A percentile compares a stretch with the other conserved stretches of the same genome.
Evolutionary conservation across 2,329 filamentous ascomycete species (phyloP).

Genomic region (Torrubiella hemipterigena): DNA sequence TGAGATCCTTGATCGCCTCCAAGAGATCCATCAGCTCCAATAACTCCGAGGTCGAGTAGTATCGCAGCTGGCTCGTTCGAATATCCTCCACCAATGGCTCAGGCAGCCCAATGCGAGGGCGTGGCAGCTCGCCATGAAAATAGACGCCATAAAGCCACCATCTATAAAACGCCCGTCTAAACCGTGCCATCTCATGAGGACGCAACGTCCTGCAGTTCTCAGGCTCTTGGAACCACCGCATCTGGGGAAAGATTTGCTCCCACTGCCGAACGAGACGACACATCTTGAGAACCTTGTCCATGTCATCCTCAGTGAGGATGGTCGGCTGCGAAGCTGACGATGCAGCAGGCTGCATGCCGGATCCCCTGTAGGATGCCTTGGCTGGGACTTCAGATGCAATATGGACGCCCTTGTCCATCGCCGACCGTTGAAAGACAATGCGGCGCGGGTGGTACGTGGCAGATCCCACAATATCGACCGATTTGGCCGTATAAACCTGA

Average conservation of each 20-base stretch:
- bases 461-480: slow-evolving; percentile 20
- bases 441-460: slow-evolving; percentile 25
- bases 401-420: slow-evolving; percentile 17
- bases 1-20: slow-evolving; percentile 29
- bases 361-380: background rate
- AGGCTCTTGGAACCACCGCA: slow-evolving; percentile 33
- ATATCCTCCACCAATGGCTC: slow-evolving; percentile 27
- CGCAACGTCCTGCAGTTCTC: slow-evolving; percentile 32
- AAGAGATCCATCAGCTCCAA: slow-evolving; percentile 33
- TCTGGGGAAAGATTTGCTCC: slow-evolving; percentile 27
- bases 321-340: slow-evolving; percentile 10
- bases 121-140: slow-evolving; percentile 33
- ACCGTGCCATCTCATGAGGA: slow-evolving; percentile 28
- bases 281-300: slow-evolving; percentile 19
- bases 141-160: slow-evolving; percentile 44
- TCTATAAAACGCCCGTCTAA: slow-evolving; percentile 36
- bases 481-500: slow-evolving; percentile 30
- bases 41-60: slow-evolving; percentile 29
- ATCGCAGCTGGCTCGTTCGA: slow-evolving; percentile 29
- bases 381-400: background rate
- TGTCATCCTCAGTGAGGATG: slow-evolving; percentile 19
- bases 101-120: slow-evolving; percentile 23
- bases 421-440: slow-evolving; percentile 24
- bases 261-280: slow-evolving; percentile 24
- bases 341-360: background rate